phyloP scores from a whole-genome alignment of 2,329 filamentous ascomycete genomes.

The Colletotrichum salicis region DNA sequence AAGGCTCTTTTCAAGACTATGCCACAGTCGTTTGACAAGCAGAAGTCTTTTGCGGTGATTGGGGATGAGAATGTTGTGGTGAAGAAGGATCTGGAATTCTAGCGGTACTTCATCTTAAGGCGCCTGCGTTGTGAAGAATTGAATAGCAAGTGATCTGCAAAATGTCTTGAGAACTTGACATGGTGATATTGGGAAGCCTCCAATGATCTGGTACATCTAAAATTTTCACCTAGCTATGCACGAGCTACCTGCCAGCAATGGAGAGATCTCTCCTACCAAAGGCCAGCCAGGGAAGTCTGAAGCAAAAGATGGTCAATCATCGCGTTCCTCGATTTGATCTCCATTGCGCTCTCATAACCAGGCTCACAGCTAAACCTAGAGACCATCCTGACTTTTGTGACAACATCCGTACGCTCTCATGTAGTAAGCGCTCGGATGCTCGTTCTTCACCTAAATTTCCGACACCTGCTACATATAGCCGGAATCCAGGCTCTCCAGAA shows the following conservation, averaged over 20 bases:
- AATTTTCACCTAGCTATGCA: no score
- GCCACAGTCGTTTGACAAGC: background rate
- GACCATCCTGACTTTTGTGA: background rate
- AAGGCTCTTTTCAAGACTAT: background rate
- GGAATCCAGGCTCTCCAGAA: background rate
- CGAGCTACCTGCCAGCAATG: no score
- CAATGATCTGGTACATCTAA: no score
- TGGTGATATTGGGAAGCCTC: no score
- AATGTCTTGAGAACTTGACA: background rate
- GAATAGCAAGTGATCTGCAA: background rate
- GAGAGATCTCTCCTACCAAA: background rate
- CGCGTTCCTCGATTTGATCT: background rate
- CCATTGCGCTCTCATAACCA: background rate
- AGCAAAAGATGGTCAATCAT: background rate
- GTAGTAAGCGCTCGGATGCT: background rate
- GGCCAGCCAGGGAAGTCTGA: background rate
- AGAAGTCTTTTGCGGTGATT: background rate
- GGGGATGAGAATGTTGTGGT: slow-evolving; percentile 1
- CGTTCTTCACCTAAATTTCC: background rate
- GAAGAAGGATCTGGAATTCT: background rate
- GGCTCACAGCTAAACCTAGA: background rate
- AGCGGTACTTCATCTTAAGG: background rate
- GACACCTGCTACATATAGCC: background rate
- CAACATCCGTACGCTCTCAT: background rate
- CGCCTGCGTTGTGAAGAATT: background rate